A percentile compares a stretch with the other conserved stretches of the same genome.
phyloP scores from a whole-genome alignment of 768 basidiomycete species.

The Phlebiopsis flavidoalba region DNA sequence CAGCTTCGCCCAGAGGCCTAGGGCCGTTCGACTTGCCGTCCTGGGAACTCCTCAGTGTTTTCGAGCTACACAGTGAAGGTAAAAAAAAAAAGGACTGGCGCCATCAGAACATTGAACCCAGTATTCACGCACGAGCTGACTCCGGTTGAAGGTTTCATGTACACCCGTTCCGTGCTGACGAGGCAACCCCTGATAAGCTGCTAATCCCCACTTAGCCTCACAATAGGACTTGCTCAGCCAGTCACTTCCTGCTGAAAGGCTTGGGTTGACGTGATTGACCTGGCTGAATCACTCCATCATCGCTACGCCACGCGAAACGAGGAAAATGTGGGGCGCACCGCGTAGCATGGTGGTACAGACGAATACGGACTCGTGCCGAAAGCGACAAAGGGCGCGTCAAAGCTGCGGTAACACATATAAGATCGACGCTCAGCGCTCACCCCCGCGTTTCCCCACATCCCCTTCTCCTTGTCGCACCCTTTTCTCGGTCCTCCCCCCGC shows the following conservation, averaged over 20 bases:
- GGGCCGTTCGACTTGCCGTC: constrained; percentile 95
- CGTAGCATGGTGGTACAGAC: constrained; percentile 57
- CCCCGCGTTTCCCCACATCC: neutral
- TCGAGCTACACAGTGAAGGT: constrained; percentile 77
- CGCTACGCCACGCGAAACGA: neutral
- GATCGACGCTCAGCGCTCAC: neutral
- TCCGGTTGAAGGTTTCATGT: constrained; percentile 98
- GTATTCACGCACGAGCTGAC: constrained; percentile 12
- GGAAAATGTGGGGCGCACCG: constrained; percentile 37
- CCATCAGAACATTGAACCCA: neutral
- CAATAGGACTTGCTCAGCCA: constrained; percentile 93
- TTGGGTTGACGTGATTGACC: constrained; percentile 98
- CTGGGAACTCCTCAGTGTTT: constrained; percentile 98
- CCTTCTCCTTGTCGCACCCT: neutral
- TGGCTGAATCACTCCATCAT: constrained; percentile 21
- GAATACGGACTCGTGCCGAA: constrained; percentile 31
- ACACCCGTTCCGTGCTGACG: constrained; percentile 97
- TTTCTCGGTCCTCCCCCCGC: constrained; percentile 6
- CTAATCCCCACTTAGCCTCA: constrained; percentile 98
- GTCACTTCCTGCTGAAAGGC: constrained; percentile 97
- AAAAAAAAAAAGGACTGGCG: too few relatives aligned
- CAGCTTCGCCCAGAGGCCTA: constrained; percentile 95
- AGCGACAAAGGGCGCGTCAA: constrained; percentile 34
- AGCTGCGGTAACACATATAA: neutral
- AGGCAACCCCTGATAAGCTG: constrained; percentile 99